phyloP scores from a whole-genome alignment of 108 stramenopile species.

The Cyclotella atomus region DNA sequence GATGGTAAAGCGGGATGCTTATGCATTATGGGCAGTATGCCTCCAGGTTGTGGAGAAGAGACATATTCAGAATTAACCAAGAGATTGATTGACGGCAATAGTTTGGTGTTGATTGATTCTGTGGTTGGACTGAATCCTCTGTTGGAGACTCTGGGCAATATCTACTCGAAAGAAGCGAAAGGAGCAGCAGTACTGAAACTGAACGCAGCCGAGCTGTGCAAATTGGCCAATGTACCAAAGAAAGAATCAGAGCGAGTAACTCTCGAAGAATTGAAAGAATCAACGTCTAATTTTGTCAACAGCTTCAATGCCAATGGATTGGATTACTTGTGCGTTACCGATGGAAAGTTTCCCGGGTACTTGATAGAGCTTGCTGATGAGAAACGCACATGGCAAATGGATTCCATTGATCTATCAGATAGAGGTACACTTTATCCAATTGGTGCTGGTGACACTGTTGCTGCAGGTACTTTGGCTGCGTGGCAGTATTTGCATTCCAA shows the following conservation, averaged over 20 bases:
- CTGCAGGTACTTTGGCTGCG: constrained; percentile 82
- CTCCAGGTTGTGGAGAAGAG: constrained; percentile 72
- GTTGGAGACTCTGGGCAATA: constrained; percentile 35
- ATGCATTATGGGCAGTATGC: constrained; percentile 89
- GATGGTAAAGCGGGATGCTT: constrained; percentile 42
- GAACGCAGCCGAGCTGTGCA: constrained; percentile 81
- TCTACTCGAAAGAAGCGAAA: background rate
- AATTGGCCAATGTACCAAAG: constrained; percentile 55
- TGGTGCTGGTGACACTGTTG: constrained; percentile 88
- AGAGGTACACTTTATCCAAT: constrained; percentile 68
- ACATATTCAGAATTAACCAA: constrained; percentile 71
- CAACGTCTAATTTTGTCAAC: constrained; percentile 48
- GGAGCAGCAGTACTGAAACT: constrained; percentile 73
- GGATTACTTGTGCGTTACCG: constrained; percentile 52
- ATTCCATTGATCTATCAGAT: constrained; percentile 45
- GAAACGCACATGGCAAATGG: constrained; percentile 46
- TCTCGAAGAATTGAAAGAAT: constrained; percentile 49
- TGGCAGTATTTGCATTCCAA: constrained; percentile 61
- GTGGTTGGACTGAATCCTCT: constrained; percentile 70
- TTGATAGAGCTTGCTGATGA: constrained; percentile 44
- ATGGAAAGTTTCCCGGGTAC: constrained; percentile 64
- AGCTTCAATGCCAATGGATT: constrained; percentile 61
- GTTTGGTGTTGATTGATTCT: constrained; percentile 81
- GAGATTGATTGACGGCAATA: constrained; percentile 34
- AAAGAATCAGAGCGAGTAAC: constrained; percentile 56